Evolutionary conservation across 2,329 filamentous ascomycete genomes (phyloP), one percentile per base, ranked within the genome.

Genomic region (Aspergillus carbonarius): DNA sequence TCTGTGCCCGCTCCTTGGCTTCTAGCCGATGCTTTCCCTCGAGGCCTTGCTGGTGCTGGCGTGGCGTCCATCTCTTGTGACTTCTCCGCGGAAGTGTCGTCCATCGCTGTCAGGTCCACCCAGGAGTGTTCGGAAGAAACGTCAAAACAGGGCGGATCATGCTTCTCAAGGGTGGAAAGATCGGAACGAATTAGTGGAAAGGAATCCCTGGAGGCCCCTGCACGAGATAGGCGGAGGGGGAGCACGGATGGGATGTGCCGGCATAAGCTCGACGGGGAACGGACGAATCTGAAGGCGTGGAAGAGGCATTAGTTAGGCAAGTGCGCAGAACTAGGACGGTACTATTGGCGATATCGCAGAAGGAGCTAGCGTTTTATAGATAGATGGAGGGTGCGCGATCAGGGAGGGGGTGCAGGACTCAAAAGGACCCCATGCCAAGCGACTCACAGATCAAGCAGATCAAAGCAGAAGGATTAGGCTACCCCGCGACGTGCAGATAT

Each of bases 1-100:
- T 72, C 71, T 54, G 70, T 61, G 57, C 62, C 71, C 65, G 74
- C 69, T 44, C 63, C 68, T 60, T 75, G 70, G 35, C 53, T 59
- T 64, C 67, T 70, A 13, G 63, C 46, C 37, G 59, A 54, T 32
- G 58, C 15, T 17, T 59, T 65, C 42, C 59, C 55, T 56, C 62
- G 65, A 58, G 62, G 42, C 12, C 47, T 60, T 37, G 64, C 60
- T 44, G 50, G 32, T 48, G 47, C 35, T 51, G 59, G 56, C 49
- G 65, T 63, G 30, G 55, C 10, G 42, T 54, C 54, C 23, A 60
- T 8, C 9, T 58, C 60, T 48, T 35, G 48, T 50, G 23, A 47
- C 58, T 65, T 65, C 58, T 65, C 61, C 62, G 61, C 62, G 58
- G 63, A 59, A 40, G 49, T 56, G 55, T 60, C 64, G 57, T 57